Evolutionary conservation across 495 filamentous ascomycete genomes (phyloP).

Genomic region (Hypomontagnella monticulosa): DNA sequence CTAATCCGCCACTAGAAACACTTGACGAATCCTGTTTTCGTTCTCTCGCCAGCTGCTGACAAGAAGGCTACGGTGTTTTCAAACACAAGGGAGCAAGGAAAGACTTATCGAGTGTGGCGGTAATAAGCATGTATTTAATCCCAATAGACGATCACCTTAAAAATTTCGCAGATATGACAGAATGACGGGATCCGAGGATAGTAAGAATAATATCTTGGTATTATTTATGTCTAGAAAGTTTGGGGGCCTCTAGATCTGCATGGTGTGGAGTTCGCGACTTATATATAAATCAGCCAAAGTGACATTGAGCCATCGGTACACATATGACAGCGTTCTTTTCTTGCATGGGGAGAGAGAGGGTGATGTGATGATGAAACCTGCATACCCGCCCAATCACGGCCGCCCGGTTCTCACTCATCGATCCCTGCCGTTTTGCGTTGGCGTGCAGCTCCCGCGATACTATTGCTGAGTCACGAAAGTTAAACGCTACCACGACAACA

Average conservation of each 20-base stretch:
- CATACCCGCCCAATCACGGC: conserved; percentile 34
- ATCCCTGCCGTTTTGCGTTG: conserved; percentile 23
- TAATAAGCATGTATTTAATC: conserved; percentile 3
- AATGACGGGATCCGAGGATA: neutral
- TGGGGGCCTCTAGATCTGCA: conserved; percentile 11
- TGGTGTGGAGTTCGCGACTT: conserved; percentile 27
- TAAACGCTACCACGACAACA: conserved; percentile 13
- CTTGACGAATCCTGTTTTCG: neutral
- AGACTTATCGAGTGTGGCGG: neutral
- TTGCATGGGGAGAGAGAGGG: conserved; percentile 27
- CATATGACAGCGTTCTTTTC: conserved; percentile 25
- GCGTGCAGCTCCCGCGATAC: conserved; percentile 30
- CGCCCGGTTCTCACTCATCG: conserved; percentile 26
- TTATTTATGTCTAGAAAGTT: neutral
- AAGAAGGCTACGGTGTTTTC: neutral
- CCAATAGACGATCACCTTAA: neutral
- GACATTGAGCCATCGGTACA: conserved; percentile 27
- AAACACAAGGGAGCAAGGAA: neutral
- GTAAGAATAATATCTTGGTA: neutral
- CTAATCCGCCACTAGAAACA: neutral
- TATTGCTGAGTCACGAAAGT: conserved; percentile 34
- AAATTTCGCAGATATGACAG: neutral
- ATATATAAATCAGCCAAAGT: conserved; percentile 30
- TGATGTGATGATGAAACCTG: conserved; percentile 44
- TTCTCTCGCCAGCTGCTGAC: neutral